Evolutionary conservation across 2,329 filamentous ascomycete species (phyloP), one percentile per base, ranked within the genome.

Genomic region (Scedosporium dehoogii): DNA sequence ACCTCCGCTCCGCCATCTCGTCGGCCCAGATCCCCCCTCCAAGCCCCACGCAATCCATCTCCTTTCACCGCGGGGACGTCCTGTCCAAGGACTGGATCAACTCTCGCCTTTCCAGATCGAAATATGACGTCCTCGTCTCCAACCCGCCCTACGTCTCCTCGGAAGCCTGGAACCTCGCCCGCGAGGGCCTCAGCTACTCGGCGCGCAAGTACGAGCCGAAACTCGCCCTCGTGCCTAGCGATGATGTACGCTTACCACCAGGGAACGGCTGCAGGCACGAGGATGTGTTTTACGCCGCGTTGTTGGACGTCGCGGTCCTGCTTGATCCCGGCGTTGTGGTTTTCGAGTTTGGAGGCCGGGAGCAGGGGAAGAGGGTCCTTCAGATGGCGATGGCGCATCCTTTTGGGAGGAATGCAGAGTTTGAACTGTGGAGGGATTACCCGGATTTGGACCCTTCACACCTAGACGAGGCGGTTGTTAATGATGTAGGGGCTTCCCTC

Each of bases 131-230:
- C 3, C 74, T 99, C 1, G 83, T 94, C 42, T 89, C 89, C 1
- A 99, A 99, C 69, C 94, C 94, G 16, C 94, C 94, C 0, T 97
- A 97, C 72, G 87, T 97, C 59, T 96, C 92, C 1, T 76, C 79
- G 0, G 67, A 71, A 46, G 68, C 73, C 9, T 79, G 76, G 76
- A 64, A 71, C 42, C 66, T 72, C 3, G 76, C 75, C 18, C 68
- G 68, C 10, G 73, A 73, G 16, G 73, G 78, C 38, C 66, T 79
- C 55, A 83, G 82, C 6, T 92, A 90, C 69, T 93, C 90, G 12
- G 93, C 97, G 33, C 84, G 91, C 16, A 85, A 85, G 56, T 91
- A 85, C 71, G 94, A 99, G 74, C 94, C 94, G 3, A 83, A 78
- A 66, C 74, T 90, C 12, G 94, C 94, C 0, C 79, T 97, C 14